phyloP scores from a whole-genome alignment of 257 asterid species.

The Fraxinus excelsior region DNA sequence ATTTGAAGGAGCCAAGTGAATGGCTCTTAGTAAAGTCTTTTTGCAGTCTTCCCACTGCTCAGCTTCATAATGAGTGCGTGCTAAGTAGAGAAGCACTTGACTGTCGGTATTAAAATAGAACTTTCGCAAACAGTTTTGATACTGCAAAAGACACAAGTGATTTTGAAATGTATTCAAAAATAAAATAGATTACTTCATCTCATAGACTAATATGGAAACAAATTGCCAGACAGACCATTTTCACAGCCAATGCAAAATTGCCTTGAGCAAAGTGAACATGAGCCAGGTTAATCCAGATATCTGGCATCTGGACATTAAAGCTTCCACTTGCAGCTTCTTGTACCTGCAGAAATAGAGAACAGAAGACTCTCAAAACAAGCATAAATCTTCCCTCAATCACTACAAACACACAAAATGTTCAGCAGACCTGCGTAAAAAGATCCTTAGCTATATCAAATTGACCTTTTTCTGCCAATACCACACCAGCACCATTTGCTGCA shows the following conservation, averaged over 20 bases:
- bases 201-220: slow-evolving; percentile 4
- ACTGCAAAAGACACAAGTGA: slow-evolving; percentile 54
- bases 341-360: slow-evolving; percentile 46
- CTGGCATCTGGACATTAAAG: slow-evolving; percentile 87
- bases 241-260: slow-evolving; percentile 87
- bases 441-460: slow-evolving; percentile 96
- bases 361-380: slow-evolving; percentile 20
- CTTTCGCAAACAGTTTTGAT: slow-evolving; percentile 92
- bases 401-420: slow-evolving; percentile 22
- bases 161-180: slow-evolving; percentile 6
- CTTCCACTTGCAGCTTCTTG: slow-evolving; percentile 99
- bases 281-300: slow-evolving; percentile 98
- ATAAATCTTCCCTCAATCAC: slow-evolving; percentile 13
- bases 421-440: slow-evolving; percentile 84
- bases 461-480: slow-evolving; percentile 95
- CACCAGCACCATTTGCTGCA: slow-evolving; percentile 99
- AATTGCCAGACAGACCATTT: slow-evolving; percentile 65
- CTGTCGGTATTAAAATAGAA: slow-evolving; percentile 86
- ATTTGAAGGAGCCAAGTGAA: slow-evolving; percentile 96
- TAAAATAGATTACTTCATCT: slow-evolving; percentile 13
- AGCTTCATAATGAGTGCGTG: slow-evolving; percentile 98
- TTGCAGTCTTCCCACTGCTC: slow-evolving; percentile 99
- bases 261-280: slow-evolving; percentile 99
- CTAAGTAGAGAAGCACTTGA: slow-evolving; percentile 93
- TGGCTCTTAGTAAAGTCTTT: slow-evolving; percentile 89